A percentile compares a stretch with the other conserved stretches of the same genome.
phyloP scores from a whole-genome alignment of 1,139 yeast species.

The Diutina rugosa region DNA sequence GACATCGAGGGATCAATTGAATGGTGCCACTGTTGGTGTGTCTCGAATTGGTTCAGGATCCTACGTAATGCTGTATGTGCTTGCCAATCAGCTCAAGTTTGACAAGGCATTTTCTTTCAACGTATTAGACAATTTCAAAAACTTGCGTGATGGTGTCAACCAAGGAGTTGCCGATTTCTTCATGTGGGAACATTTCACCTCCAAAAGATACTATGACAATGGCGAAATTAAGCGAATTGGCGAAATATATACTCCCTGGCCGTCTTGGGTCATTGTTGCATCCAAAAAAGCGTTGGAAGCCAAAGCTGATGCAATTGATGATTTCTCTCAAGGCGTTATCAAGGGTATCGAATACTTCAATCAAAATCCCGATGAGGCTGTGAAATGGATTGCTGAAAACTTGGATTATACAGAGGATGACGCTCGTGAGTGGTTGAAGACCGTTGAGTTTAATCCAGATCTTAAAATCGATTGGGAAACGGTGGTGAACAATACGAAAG shows the following conservation, averaged over 20 bases:
- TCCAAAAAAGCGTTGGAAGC: conserved; percentile 18
- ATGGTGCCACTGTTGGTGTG: conserved; percentile 61
- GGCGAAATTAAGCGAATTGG: conserved; percentile 76
- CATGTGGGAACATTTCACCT: conserved; percentile 93
- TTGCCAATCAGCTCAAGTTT: conserved; percentile 49
- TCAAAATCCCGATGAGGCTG: conserved; percentile 48
- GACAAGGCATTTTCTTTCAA: conserved; percentile 40
- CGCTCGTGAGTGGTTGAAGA: conserved; percentile 67
- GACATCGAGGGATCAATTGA: conserved; percentile 35
- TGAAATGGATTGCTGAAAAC: conserved; percentile 47
- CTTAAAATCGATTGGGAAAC: conserved; percentile 37
- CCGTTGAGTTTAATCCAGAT: conserved; percentile 49
- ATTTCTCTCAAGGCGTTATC: conserved; percentile 42
- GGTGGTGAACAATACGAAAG: conserved; percentile 45
- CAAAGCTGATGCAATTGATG: conserved; percentile 16
- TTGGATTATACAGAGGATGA: conserved; percentile 70
- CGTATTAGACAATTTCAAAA: conserved; percentile 54
- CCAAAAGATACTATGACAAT: conserved; percentile 70
- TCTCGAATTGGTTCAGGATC: conserved; percentile 87
- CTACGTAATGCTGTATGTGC: conserved; percentile 79
- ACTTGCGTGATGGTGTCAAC: conserved; percentile 72
- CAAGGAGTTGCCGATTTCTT: conserved; percentile 56
- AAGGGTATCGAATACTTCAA: conserved; percentile 60
- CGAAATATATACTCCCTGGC: conserved; percentile 91
- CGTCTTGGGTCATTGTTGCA: conserved; percentile 78